Evolutionary conservation across 169 alveolate genomes (phyloP).

Genomic region (Plasmodium coatneyi): DNA sequence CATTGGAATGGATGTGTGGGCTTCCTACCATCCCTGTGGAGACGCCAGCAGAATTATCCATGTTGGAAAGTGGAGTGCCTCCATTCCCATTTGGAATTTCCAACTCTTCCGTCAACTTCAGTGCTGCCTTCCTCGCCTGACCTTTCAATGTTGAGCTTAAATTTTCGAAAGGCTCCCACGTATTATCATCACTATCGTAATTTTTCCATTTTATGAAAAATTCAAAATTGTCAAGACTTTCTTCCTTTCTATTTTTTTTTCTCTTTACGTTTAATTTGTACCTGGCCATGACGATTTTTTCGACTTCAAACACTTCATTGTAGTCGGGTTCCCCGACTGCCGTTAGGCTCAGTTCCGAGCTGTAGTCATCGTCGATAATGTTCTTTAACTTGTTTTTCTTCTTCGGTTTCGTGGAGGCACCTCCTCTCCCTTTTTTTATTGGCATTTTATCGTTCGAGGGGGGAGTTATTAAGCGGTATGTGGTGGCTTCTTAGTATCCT

Average conservation of each 20-base stretch:
- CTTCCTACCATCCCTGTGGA: not conserved
- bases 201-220: conserved; percentile 71
- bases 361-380: conserved; percentile 27
- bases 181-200: conserved; percentile 73
- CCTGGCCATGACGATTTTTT: conserved; percentile 67
- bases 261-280: conserved; percentile 31
- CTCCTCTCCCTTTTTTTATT: conserved; percentile 10
- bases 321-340: conserved; percentile 69
- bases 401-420: not conserved
- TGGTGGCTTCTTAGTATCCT: not conserved
- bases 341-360: conserved; percentile 25
- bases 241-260: conserved; percentile 45
- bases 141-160: conserved; percentile 63
- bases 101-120: conserved; percentile 26
- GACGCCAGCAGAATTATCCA: not conserved
- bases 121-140: conserved; percentile 55
- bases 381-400: conserved; percentile 6
- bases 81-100: not conserved
- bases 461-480: not conserved
- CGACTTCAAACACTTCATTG: conserved; percentile 63
- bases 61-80: not conserved
- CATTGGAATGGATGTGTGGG: not conserved
- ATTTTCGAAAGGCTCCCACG: conserved; percentile 74
- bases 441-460: conserved; percentile 4
- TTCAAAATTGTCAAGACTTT: conserved; percentile 66